Evolutionary conservation across 129 eudicot species (phyloP), one percentile per base, ranked within the genome.

Genomic region (Escallonia herrerae): DNA sequence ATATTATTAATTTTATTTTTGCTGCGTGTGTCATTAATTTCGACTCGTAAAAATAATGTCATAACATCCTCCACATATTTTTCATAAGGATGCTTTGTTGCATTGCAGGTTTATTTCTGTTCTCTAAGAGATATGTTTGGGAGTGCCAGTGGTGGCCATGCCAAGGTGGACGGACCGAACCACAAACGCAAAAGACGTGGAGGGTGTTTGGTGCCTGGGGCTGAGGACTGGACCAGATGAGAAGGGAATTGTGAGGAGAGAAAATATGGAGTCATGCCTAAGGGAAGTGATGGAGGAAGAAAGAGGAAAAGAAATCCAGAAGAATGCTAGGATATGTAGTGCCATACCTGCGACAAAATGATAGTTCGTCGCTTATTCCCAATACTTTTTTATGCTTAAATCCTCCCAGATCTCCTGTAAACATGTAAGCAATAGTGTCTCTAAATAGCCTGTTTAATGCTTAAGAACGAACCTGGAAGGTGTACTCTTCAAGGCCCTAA

Each of bases 91-190:
- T 86, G 90, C 51, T 86, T 86, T 10, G 68, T 86, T 81, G 1
- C 95, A 87, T 50, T 87, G 95, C 67, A 90, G 95, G n/a, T 87
- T 86, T 84, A 87, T 83, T 81, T 87, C 95, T 4, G 74, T 82
- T 0, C 79, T 80, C 0, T 90, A 87, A 70, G 95, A 84, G 47
- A 62, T 83, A 62, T 48, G 84, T 54, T 77, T 86, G 33, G 95
- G 90, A 0, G 87, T 87, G 56, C 90, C 90, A 0, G 76, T 87
- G 83, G 78, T 87, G 40, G 95, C 63, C 33, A 57, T 87, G 68
- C 95, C 95, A 13, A 82, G 83, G 45, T 84, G 85, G 83, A 62
- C 87, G 3, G 90, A 87, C 65, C 95, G 83, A 53, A 56, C 74
- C 56, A 78, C 87, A 0, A 74, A 81, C 69, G 90, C 90, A 53